Base-by-base conservation (phyloP, 352 stramenopile genomes). In the Globisporangium ultimum region DNA sequence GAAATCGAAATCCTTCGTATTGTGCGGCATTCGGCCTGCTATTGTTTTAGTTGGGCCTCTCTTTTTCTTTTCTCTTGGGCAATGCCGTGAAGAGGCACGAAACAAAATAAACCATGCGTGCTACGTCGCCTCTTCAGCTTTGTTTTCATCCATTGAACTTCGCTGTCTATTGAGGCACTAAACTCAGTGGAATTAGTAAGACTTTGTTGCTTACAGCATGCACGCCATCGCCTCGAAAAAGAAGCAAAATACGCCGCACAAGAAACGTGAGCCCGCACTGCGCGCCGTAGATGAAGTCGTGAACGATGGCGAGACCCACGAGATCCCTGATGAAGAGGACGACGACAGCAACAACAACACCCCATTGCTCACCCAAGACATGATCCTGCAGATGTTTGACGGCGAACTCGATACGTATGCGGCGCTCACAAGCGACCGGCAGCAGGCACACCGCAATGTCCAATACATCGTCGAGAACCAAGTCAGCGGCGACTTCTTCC, bases 1-100 rank as follows among this genome's bases (percentile, higher is more conserved):
- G 56, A 93, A 91, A 55, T 93, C 80, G 53, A 78, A 89, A 68
- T 76, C 77, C 12, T 66, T 77, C 49, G 83, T 60, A 1, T 53
- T 40, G 11, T 68, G 20, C 41, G 40, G 36, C 15, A 22, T 11
- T 36, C 28, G 4, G 7, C 7, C 28, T 36, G 28, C 28, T 11
- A 10, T 8, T 10, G 8, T 10, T 36, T 36, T 5, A 36, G 7
- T 36, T 11, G 28, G 2, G 8, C 28, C 28, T 11, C 28, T 36
- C 24, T 36, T 36, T 10, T 36, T 36, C 7, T 36, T 11, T 36
- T 6, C 28, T 36, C 28, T 36, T 10, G 28, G 9, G 9, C 4
- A 10, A 10, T 11, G 3, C 28, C 7, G 28, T 36, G 28, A 10
- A 36, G 28, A 36, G 28, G 28, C 28, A 36, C 28, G 28, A 36